Base-by-base conservation (phyloP, 1,284 basidiomycete species). In the Apiotrichum montevideense region DNA sequence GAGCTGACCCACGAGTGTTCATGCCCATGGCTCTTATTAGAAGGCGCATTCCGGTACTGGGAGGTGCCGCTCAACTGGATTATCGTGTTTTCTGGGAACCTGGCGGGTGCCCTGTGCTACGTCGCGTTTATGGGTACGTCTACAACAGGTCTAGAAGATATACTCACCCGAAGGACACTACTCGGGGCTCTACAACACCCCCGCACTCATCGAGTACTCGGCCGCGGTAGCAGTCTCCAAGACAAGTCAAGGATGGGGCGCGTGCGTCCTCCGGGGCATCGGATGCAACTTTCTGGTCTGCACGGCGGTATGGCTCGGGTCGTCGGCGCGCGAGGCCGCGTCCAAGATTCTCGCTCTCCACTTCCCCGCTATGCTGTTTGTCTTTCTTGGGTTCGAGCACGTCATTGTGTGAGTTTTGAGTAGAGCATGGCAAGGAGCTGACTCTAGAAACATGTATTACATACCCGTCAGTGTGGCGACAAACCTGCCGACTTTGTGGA, bases 241-340 rank as follows among this genome's bases (percentile, higher is more conserved):
- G 57, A 69, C 63, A 4, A 50, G 44, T 6, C 43, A 63, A 40
- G 60, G 57, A 3, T 53, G 64, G 66, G 66, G 63, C 0, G 37
- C 68, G 8, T 67, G 69, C 34, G 66, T 75, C 41, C 62, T 75
- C 6, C 59, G 74, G 3, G 72, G 65, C 8, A 75, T 77, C 50
- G 73, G 75, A 3, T 77, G 73, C 57, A 76, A 77, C 64, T 69
- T 72, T 49, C 59, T 75, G 14, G 74, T 77, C 33, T 70, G 69
- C 58, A 63, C 69, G 33, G 72, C 72, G 14, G 70, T 77, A 33
- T 74, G 69, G 63, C 70, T 74, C 39, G 70, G 66, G 8, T 50
- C 63, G 2, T 57, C 66, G 2, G 66, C 71, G 6, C 64, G 68
- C 13, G 74, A 76, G 53, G 66, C 65, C 9, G 53, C 68, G 13